A percentile compares a stretch with the other conserved stretches of the same genome.
Conservation (phyloP, 2,329 filamentous ascomycete species). For the Gremmenia infestans region DNA sequence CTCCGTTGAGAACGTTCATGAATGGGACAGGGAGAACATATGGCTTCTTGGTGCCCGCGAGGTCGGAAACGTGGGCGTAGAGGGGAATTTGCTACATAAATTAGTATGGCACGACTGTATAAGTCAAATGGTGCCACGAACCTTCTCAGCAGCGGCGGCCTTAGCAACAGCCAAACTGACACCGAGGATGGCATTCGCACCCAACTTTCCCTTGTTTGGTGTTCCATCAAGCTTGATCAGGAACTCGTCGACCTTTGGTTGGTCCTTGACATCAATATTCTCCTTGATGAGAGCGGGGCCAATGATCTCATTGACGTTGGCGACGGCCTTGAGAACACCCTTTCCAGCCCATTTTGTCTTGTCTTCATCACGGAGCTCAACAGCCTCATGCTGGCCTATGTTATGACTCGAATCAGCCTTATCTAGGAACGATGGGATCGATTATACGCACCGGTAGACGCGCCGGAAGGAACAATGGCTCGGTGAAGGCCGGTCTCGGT, state of each 20-base stretch:
- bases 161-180: constrained; percentile 81
- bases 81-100: constrained; percentile 63
- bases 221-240: constrained; percentile 81
- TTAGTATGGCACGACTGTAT: constrained; percentile 6
- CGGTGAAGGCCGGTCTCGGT: constrained; percentile 96
- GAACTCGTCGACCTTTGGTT: constrained; percentile 78
- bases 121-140: constrained; percentile 28
- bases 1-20: constrained; percentile 88
- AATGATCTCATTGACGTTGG: constrained; percentile 80
- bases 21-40: constrained; percentile 87
- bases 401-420: constrained; percentile 17
- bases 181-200: constrained; percentile 85
- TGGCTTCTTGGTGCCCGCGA: constrained; percentile 86
- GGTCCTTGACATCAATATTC: constrained; percentile 79
- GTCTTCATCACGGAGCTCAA: constrained; percentile 86
- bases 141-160: constrained; percentile 84
- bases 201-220: constrained; percentile 80
- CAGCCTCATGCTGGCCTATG: constrained; percentile 80
- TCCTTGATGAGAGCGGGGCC: constrained; percentile 78
- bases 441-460: constrained; percentile 73
- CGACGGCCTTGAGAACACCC: constrained; percentile 80
- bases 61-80: constrained; percentile 82
- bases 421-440: constrained; percentile 13
- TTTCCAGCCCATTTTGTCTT: constrained; percentile 83
- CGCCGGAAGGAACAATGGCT: constrained; percentile 94